phyloP scores from a whole-genome alignment of 129 eudicot genomes.

The Mikania micrantha region DNA sequence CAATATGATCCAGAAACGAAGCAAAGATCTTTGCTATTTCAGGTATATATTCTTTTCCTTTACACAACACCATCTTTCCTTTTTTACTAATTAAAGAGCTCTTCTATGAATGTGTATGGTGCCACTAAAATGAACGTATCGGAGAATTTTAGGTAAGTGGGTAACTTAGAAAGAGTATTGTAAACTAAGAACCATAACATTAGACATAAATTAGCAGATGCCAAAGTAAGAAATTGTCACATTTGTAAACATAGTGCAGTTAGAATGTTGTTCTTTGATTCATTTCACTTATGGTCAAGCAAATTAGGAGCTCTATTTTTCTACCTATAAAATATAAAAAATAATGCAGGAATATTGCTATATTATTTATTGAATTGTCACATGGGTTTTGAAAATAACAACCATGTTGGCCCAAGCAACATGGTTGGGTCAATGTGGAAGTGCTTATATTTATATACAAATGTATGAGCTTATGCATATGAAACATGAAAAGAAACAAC shows the following conservation, averaged over 20 bases:
- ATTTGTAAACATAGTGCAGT: background rate
- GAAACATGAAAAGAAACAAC: no score
- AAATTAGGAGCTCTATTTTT: background rate
- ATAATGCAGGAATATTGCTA: background rate
- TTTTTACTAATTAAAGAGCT: background rate
- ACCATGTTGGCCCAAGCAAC: no score
- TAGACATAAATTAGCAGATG: conserved; percentile 2
- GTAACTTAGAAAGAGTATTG: background rate
- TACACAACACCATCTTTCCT: background rate
- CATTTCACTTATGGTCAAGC: background rate
- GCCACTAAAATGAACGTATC: background rate
- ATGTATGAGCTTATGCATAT: no score
- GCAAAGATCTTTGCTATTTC: conserved; percentile 90
- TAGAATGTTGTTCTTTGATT: background rate
- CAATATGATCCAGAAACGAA: conserved; percentile 90
- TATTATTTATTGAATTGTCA: background rate
- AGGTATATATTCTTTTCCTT: conserved; percentile 31
- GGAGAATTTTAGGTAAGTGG: background rate
- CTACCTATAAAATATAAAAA: background rate
- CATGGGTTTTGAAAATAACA: background rate
- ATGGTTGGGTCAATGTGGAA: no score
- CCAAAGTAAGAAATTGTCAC: background rate
- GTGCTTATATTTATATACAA: no score
- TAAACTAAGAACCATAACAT: background rate
- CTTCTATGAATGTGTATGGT: background rate